Evolutionary conservation across 306 rosid genomes (phyloP), one percentile per base, ranked within the genome.

Genomic region (Quercus ilex): DNA sequence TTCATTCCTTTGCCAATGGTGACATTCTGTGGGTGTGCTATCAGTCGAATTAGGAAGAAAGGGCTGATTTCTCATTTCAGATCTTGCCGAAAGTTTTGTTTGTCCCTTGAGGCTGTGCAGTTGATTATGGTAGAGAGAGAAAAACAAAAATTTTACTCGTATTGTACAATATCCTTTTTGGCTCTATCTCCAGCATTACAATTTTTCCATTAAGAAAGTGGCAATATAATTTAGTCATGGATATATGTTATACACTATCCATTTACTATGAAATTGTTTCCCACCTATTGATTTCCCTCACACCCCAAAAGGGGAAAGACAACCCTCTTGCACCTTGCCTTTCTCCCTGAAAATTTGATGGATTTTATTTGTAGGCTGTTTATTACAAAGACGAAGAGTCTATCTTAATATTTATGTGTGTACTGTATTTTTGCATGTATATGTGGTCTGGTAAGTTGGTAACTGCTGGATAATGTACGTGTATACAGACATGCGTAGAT

Each of bases 121-220:
- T 82, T 85, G 78, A 85, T 80, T 80, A 33, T 75, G 63, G 89
- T 74, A 83, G 91, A 88, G 92, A 85, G 85, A 74, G 49, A 80
- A 73, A 85, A 73, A 85, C 81, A 69, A 88, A 82, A 88, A 86
- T 90, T 82, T 67, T 83, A 84, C 89, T 88, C 88, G 67, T 85
- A 86, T 76, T 90, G 91, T 91, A 89, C 77, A 75, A 91, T 87
- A 83, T 85, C 76, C 74, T 77, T 84, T 85, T 83, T 71, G 82
- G 87, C 74, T 26, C 15, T 78, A 76, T 81, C 75, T 62, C 78
- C 56, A 80, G 89, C 80, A 41, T 82, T 59, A 72, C 86, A 71
- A 85, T 77, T 88, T 87, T 85, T 88, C 83, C 78, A 73, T 60
- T 75, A 20, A 70, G 73, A 77, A 80, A 75, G 83, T 77, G 83